These are phyloP conservation scores for Debaryomyces robertsiae DNA, from an alignment of 1,139 yeast genomes.

Conservation along the genomic window DNA sequence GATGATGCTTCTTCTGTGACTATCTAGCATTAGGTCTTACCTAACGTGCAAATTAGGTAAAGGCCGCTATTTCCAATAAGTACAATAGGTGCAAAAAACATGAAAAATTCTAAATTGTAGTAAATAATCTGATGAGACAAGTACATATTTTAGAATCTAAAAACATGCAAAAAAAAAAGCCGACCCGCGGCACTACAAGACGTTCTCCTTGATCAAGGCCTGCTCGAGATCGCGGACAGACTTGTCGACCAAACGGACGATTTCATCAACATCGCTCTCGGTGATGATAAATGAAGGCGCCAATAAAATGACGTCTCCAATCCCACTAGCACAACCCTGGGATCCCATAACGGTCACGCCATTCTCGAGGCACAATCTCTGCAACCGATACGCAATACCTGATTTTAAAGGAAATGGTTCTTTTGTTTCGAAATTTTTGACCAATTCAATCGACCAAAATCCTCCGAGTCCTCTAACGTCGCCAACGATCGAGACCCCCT, in stretches of 20 bases:
- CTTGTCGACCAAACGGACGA: slow-evolving; percentile 32
- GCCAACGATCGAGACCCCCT: slow-evolving; percentile 44
- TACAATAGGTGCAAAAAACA: no score
- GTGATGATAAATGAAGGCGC: slow-evolving; percentile 56
- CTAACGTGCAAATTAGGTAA: no score
- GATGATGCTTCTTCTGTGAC: no score
- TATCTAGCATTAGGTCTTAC: no score
- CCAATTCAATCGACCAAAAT: slow-evolving; percentile 61
- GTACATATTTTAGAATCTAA: no score
- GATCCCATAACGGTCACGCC: slow-evolving; percentile 50
- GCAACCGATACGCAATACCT: slow-evolving; percentile 36
- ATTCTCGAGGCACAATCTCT: slow-evolving; percentile 37
- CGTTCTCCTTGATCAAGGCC: slow-evolving; percentile 17
- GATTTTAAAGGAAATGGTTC: slow-evolving; percentile 43
- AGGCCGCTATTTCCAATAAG: no score
- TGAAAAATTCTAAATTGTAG: no score
- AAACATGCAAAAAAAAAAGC: no score
- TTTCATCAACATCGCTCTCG: slow-evolving; percentile 45
- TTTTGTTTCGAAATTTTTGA: slow-evolving; percentile 51
- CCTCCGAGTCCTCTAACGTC: slow-evolving; percentile 65
- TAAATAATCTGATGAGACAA: no score
- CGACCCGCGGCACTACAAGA: slow-evolving; percentile 4
- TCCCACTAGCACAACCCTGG: slow-evolving; percentile 44
- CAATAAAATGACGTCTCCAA: slow-evolving; percentile 52
- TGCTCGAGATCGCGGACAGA: slow-evolving; percentile 23